Evolutionary conservation across 1,139 yeast genomes (phyloP), one percentile per base, ranked within the genome.

Genomic region (Yamadazyma jaroonii): DNA sequence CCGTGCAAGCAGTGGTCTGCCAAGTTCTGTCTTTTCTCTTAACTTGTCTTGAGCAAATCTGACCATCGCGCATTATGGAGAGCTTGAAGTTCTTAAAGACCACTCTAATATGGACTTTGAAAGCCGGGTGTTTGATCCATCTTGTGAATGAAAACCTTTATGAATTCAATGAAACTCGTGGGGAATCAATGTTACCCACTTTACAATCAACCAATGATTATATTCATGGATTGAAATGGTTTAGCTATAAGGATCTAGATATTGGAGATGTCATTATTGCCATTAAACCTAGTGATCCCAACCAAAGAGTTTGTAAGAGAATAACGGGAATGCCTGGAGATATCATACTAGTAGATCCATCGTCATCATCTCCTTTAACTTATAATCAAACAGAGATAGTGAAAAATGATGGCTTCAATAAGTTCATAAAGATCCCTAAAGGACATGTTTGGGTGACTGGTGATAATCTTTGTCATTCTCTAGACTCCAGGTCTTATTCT

Each of bases 371-470:
- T 3, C 63, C 64, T 36, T 64, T 78, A 26, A 78, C 84, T 17
- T 67, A 64, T 46, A 46, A 58, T 15, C 54, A 61, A 3, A 33
- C 56, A 3, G 62, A 66, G 33, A 50, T 52, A 5, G 46, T 56
- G 1, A 54, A 48, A 35, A 61, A 72, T 46, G 74, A 70, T 46
- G 75, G 78, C 15, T 77, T 65, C 51, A 73, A 81, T 51, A 77
- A 78, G 41, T 85, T 65, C 50, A 79, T 87, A 7, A 66, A 64
- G 38, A 84, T 87, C 0, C 95, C 95, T 0, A 78, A 79, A 40
- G 98, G 98, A 3, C 98, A 94, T 61, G 88, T 89, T 32, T 94
- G 97, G 97, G 84, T 90, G 4, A 88, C 97, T 0, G 99, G 98
- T 2, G 98, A 92, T 55, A 92, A 92, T 54, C 60, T 92, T 41